These are phyloP conservation scores for Colletotrichum acutatum DNA, from an alignment of 2,329 filamentous ascomycete species.

Conservation along the genomic window DNA sequence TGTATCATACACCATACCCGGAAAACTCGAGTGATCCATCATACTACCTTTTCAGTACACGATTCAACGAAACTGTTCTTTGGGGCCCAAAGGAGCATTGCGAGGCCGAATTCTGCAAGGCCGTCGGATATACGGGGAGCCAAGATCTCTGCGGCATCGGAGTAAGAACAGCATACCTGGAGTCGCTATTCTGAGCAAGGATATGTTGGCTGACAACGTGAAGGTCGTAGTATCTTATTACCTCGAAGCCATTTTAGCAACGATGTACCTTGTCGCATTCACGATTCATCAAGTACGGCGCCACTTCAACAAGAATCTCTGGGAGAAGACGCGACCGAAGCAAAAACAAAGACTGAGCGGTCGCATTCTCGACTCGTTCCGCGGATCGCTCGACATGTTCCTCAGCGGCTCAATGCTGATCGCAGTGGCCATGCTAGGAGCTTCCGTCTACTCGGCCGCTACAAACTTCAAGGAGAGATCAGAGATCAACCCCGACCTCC, in stretches of 20 bases:
- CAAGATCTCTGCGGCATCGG: conserved; percentile 32
- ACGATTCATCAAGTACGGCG: conserved; percentile 19
- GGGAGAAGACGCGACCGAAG: conserved; percentile 6
- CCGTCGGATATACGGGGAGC: conserved; percentile 23
- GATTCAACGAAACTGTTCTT: conserved; percentile 14
- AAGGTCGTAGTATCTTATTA: conserved; percentile 33
- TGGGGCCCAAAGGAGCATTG: conserved; percentile 18
- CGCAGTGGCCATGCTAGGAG: conserved; percentile 31
- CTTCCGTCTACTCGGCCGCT: conserved; percentile 19
- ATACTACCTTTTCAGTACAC: conserved; percentile 23
- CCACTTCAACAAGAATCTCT: neutral
- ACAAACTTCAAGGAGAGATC: conserved; percentile 4
- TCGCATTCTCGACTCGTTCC: conserved; percentile 29
- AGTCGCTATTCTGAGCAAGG: neutral
- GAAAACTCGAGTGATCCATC: neutral
- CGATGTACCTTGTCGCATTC: conserved; percentile 30
- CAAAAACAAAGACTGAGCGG: neutral
- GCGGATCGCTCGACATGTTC: conserved; percentile 33
- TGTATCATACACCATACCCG: conserved; percentile 20
- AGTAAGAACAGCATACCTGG: neutral
- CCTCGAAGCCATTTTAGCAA: conserved; percentile 27
- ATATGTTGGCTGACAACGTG: neutral
- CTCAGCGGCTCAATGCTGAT: conserved; percentile 30
- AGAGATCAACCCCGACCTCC: conserved; percentile 18
- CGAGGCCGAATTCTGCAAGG: conserved; percentile 24